These are phyloP conservation scores for Oldenlandia corymbosa DNA, from an alignment of 257 asterid genomes.

Conservation along the genomic window DNA sequence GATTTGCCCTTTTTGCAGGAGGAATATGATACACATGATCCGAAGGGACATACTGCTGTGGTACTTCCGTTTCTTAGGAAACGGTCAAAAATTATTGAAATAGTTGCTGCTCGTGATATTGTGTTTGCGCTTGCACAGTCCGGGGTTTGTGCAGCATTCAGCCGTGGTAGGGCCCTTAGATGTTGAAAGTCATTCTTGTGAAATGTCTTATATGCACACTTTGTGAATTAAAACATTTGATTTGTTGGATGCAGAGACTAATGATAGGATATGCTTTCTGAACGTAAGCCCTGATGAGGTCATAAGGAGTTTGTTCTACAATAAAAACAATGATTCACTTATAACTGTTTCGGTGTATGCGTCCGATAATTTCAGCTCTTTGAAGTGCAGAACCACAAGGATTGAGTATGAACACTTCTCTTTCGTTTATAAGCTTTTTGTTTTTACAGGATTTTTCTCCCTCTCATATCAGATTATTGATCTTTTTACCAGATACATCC, in stretches of 20 bases:
- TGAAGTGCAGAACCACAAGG: conserved; percentile 95
- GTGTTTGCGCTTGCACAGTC: conserved; percentile 99
- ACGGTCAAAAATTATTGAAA: conserved; percentile 91
- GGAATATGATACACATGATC: conserved; percentile 98
- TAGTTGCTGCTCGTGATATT: conserved; percentile 96
- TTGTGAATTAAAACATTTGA: conserved; percentile 16
- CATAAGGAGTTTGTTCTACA: conserved; percentile 92
- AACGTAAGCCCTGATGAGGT: conserved; percentile 96
- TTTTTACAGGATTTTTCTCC: conserved; percentile 9
- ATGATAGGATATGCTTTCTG: conserved; percentile 93
- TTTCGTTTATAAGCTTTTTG: conserved; percentile 6
- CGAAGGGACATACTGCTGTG: conserved; percentile 66
- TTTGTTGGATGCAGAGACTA: conserved; percentile 62
- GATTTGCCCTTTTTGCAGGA: conserved; percentile 42
- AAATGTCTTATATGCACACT: not conserved
- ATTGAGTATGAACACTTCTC: conserved; percentile 63
- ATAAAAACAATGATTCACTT: conserved; percentile 94
- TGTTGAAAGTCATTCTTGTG: not conserved
- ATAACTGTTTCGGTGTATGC: conserved; percentile 98
- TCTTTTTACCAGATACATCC: conserved; percentile 54
- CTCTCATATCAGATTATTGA: conserved; percentile 9
- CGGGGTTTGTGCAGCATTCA: conserved; percentile 98
- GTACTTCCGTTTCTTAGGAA: conserved; percentile 81
- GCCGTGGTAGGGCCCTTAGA: conserved; percentile 57
- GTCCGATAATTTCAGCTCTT: conserved; percentile 88